Evolutionary conservation across 2,329 filamentous ascomycete genomes (phyloP), one percentile per base, ranked within the genome.

Genomic region (Dactylella cylindrospora): DNA sequence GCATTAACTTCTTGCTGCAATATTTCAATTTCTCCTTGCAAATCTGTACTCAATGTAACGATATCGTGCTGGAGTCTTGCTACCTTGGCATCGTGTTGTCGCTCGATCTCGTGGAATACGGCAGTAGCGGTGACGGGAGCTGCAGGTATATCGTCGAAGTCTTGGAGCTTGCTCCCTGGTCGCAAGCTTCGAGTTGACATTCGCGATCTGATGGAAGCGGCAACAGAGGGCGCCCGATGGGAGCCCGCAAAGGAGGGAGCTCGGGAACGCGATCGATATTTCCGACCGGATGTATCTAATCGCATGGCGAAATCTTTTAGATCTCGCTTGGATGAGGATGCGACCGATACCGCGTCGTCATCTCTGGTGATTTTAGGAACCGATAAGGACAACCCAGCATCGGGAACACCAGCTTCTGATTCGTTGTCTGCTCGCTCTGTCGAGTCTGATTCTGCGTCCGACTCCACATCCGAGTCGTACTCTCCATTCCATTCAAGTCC

Each of bases 81-180:
- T n/a, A 61, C 55, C 22, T 61, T 61, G 22, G 55, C 55, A 23
- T 61, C 55, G 22, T 61, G 55, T n/a, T 53, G 55, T 3, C 55
- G 47, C 43, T 61, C 55, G 40, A 61, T 61, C 38, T 61, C 55
- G 29, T 61, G 55, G 36, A 61, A 61, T 23, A 61, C 55, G 19
- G 55, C 55, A 7, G 55, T 61, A 3, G 55, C 55, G 8, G 47
- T 61, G 10, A 61, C 36, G 5, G 55, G 55, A 38, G 55, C 40
- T 5, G 55, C 47, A 6, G 55, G 55, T 13, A 49, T 47, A 44
- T 61, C 55, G 15, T 61, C 55, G 20, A 49, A 49, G 44, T 44
- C 44, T 2, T 46, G 44, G 20, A 53, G 25, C 26, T 49, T 39
- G 29, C 55, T 61, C 36, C 41, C 47, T 2, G 55, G 55, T 23